phyloP scores from a whole-genome alignment of 2,329 filamentous ascomycete genomes.

The Neopestalotiopsis clavispora region DNA sequence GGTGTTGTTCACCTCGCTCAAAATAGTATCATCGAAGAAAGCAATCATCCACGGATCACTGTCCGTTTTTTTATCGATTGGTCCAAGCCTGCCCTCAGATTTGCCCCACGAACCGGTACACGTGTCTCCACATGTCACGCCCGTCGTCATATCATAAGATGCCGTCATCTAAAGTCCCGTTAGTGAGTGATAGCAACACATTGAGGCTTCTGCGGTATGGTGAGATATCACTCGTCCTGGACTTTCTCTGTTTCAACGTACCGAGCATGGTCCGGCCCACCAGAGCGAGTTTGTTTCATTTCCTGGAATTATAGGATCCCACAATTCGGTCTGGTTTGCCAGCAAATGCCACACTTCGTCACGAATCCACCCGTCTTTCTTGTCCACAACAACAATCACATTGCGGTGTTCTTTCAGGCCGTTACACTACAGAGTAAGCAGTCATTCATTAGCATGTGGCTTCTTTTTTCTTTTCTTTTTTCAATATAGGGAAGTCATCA shows the following conservation, averaged over 20 bases:
- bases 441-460: background rate
- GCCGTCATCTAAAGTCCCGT: background rate
- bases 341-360: conserved; percentile 26
- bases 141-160: background rate
- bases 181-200: background rate
- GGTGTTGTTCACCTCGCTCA: background rate
- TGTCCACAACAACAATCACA: conserved; percentile 12
- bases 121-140: background rate
- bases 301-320: conserved; percentile 25
- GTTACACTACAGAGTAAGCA: background rate
- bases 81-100: background rate
- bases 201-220: background rate
- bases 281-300: conserved; percentile 1
- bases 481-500: no score
- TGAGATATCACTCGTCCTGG: background rate
- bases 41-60: background rate
- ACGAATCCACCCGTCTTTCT: conserved; percentile 26
- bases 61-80: background rate
- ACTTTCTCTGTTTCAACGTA: background rate
- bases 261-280: background rate
- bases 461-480: no score
- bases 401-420: conserved; percentile 2
- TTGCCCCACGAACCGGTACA: background rate
- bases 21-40: background rate
- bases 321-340: conserved; percentile 22